Conservation (phyloP, 1,284 basidiomycete genomes). For the Naganishia sp. region DNA sequence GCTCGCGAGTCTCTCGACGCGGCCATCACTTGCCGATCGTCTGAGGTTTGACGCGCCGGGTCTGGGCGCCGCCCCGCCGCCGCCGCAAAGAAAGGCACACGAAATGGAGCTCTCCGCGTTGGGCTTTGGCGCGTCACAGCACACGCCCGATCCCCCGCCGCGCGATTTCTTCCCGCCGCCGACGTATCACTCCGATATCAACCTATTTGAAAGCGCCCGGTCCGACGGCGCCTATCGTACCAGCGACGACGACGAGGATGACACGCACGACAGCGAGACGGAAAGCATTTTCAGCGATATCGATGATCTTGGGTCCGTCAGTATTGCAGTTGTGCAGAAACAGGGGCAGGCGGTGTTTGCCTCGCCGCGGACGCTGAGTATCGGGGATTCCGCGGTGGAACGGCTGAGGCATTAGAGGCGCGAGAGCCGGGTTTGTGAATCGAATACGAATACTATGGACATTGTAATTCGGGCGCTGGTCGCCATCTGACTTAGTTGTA, state of each 20-base stretch:
- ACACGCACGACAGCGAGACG: slow-evolving; percentile 23
- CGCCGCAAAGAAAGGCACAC: neutral
- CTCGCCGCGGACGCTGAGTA: slow-evolving; percentile 18
- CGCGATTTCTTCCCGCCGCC: neutral
- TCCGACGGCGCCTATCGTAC: neutral
- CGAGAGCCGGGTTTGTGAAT: too few species aligned
- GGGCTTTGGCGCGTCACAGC: neutral
- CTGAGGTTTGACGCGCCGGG: slow-evolving; percentile 8
- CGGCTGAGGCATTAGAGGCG: neutral
- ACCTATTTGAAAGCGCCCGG: neutral
- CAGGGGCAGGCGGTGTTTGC: slow-evolving; percentile 7
- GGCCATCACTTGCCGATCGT: slow-evolving; percentile 18
- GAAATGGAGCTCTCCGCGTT: slow-evolving; percentile 13
- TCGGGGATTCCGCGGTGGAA: slow-evolving; percentile 1
- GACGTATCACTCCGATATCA: neutral
- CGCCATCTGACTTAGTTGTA: too few species aligned
- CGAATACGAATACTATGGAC: too few species aligned
- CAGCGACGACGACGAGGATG: slow-evolving; percentile 6
- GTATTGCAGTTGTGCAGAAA: slow-evolving; percentile 20
- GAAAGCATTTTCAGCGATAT: slow-evolving; percentile 26
- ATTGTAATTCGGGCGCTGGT: too few species aligned
- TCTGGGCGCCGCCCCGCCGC: neutral
- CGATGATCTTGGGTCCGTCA: slow-evolving; percentile 19
- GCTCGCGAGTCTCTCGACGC: slow-evolving; percentile 22
- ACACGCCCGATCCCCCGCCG: neutral